A percentile compares a stretch with the other conserved stretches of the same genome.
Conservation (phyloP, 345 rosid genomes). For the Boechera stricta region DNA sequence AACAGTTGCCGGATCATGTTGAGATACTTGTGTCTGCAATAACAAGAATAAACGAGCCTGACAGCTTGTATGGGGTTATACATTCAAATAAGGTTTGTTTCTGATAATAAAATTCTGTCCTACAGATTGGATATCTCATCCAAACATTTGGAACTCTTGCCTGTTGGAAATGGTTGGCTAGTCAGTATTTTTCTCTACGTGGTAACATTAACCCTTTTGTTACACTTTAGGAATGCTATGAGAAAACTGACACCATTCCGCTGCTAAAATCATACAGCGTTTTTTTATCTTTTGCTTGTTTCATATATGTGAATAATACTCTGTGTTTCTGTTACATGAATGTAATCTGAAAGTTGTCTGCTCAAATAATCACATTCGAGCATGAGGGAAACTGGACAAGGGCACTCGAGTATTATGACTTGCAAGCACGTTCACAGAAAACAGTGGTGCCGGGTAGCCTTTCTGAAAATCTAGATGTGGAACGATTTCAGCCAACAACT, state of each 20-base stretch:
- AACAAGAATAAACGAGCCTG: slow-evolving; percentile 93
- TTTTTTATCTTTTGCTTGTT: slow-evolving; percentile 22
- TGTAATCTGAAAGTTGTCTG: slow-evolving; percentile 60
- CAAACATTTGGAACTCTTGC: slow-evolving; percentile 27
- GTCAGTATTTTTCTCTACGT: slow-evolving; percentile 19
- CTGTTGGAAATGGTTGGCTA: slow-evolving; percentile 14
- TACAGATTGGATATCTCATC: slow-evolving; percentile 21
- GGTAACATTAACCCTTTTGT: slow-evolving; percentile 6
- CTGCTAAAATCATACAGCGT: slow-evolving; percentile 14
- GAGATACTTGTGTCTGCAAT: slow-evolving; percentile 89
- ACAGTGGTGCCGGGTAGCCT: slow-evolving; percentile 46
- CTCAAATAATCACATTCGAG: slow-evolving; percentile 93
- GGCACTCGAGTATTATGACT: slow-evolving; percentile 93
- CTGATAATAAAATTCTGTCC: slow-evolving; percentile 19
- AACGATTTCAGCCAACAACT: slow-evolving; percentile 43
- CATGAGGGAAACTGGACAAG: slow-evolving; percentile 96
- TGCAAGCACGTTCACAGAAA: slow-evolving; percentile 78
- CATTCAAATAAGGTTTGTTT: slow-evolving; percentile 81
- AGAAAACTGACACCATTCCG: slow-evolving; percentile 9
- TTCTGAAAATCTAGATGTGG: slow-evolving; percentile 47
- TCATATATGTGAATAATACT: slow-evolving; percentile 35
- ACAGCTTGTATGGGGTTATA: slow-evolving; percentile 91
- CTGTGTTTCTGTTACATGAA: slow-evolving; percentile 40
- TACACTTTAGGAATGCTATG: slow-evolving; percentile 17
- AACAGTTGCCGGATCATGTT: slow-evolving; percentile 77